phyloP scores from a whole-genome alignment of 2,329 filamentous ascomycete genomes.

The Penicillium glabrum region DNA sequence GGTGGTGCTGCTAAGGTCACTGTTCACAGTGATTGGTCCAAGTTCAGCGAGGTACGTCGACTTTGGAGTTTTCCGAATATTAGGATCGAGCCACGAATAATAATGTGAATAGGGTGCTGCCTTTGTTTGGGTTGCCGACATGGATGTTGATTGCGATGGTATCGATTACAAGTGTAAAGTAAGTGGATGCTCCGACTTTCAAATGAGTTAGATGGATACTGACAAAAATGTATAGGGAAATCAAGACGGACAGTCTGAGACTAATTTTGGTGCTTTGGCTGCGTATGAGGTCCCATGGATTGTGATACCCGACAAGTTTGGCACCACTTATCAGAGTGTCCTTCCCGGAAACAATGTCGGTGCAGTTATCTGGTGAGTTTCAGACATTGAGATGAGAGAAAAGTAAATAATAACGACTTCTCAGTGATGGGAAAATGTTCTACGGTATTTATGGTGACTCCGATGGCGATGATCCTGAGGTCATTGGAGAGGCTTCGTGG shows the following conservation, averaged over 20 bases:
- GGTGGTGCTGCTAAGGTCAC: constrained; percentile 19
- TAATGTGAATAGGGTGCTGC: constrained; percentile 23
- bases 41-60: constrained; percentile 19
- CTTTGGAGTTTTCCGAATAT: background rate
- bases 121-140: constrained; percentile 30
- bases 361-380: constrained; percentile 30
- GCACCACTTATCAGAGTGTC: constrained; percentile 12
- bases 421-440: constrained; percentile 33
- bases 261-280: constrained; percentile 31
- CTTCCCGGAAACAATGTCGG: constrained; percentile 31
- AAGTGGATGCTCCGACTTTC: background rate
- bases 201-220: too few relatives aligned
- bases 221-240: constrained; percentile 22
- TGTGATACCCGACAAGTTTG: constrained; percentile 32
- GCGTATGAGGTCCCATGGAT: constrained; percentile 34
- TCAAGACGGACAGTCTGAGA: constrained; percentile 23
- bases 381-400: too few relatives aligned
- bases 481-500: constrained; percentile 36
- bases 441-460: constrained; percentile 35
- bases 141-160: constrained; percentile 37
- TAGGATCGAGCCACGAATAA: background rate
- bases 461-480: constrained; percentile 28
- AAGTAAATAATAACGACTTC: background rate
- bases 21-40: constrained; percentile 30
- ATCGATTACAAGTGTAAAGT: constrained; percentile 29